phyloP scores from a whole-genome alignment of 2,329 filamentous ascomycete genomes.

The Emmonsia crescens region DNA sequence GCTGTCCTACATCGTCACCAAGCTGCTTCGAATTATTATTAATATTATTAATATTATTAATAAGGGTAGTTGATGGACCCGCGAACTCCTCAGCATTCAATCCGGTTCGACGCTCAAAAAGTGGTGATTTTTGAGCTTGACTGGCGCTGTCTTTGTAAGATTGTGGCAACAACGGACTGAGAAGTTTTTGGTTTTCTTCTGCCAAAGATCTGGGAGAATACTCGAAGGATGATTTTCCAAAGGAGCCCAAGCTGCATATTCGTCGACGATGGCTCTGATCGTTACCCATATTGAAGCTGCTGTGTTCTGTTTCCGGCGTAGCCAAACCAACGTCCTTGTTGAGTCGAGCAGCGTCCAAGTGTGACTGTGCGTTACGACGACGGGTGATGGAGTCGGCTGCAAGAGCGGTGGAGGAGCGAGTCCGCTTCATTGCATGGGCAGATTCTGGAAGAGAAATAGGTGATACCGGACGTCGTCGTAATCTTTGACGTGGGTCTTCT shows the following conservation, averaged over 20 bases:
- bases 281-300: conserved; percentile 15
- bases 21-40: background rate
- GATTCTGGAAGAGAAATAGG: conserved; percentile 31
- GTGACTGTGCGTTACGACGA: conserved; percentile 21
- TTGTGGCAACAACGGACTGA: background rate
- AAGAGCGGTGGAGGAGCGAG: conserved; percentile 24
- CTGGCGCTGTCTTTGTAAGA: background rate
- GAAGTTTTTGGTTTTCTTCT: background rate
- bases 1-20: background rate
- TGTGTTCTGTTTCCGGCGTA: conserved; percentile 31
- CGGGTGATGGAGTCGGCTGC: conserved; percentile 43
- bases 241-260: background rate
- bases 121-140: conserved; percentile 10
- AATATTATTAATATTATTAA: background rate
- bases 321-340: conserved; percentile 27
- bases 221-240: conserved; percentile 3
- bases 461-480: conserved; percentile 9
- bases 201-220: background rate
- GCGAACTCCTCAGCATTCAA: background rate
- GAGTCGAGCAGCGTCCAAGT: conserved; percentile 17
- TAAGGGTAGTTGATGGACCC: background rate
- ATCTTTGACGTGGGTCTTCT: background rate
- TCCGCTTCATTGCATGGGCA: conserved; percentile 34
- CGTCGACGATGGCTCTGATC: background rate
- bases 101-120: conserved; percentile 11